A percentile compares a stretch with the other conserved stretches of the same genome.
Evolutionary conservation across 805 yeast species (phyloP).

Genomic region (Scheffersomyces lignosus): DNA sequence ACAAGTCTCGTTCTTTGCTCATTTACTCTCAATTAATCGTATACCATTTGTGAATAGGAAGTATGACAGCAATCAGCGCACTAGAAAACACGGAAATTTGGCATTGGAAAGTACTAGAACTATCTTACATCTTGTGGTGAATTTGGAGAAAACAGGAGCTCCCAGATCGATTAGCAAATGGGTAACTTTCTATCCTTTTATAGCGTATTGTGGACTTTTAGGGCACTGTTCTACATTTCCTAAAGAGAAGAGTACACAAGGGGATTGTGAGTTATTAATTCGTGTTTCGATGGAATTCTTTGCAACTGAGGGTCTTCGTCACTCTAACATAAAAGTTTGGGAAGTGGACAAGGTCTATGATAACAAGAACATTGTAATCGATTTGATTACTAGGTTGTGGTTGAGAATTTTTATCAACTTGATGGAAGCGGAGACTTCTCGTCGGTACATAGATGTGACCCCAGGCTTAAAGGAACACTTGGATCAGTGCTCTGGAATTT

Average conservation of each 20-base stretch:
- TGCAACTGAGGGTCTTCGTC: constrained; percentile 1
- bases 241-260: constrained; percentile 9
- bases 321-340: constrained; percentile 2
- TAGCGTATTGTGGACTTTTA: constrained; percentile 24
- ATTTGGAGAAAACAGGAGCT: constrained; percentile 7
- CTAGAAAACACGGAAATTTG: constrained; percentile 14
- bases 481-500: constrained; percentile 13
- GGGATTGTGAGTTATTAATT: constrained; percentile 24
- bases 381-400: constrained; percentile 22
- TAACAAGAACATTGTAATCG: constrained; percentile 9
- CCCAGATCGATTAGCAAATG: constrained; percentile 18
- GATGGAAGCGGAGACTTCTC: constrained; percentile 11
- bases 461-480: constrained; percentile 20
- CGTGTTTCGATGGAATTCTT: constrained; percentile 15
- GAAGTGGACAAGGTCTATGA: constrained; percentile 2
- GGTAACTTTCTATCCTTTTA: constrained; percentile 19
- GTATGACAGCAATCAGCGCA: constrained; percentile 12
- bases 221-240: constrained; percentile 22
- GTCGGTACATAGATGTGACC: constrained; percentile 11
- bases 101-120: constrained; percentile 30
- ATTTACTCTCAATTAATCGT: constrained; percentile 26
- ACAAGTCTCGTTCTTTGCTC: constrained; percentile 25
- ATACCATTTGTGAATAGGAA: constrained; percentile 22
- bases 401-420: constrained; percentile 21
- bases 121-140: constrained; percentile 17